Base-by-base conservation (phyloP, 192 early-diverging fungal species). In the Podila epicladia region DNA sequence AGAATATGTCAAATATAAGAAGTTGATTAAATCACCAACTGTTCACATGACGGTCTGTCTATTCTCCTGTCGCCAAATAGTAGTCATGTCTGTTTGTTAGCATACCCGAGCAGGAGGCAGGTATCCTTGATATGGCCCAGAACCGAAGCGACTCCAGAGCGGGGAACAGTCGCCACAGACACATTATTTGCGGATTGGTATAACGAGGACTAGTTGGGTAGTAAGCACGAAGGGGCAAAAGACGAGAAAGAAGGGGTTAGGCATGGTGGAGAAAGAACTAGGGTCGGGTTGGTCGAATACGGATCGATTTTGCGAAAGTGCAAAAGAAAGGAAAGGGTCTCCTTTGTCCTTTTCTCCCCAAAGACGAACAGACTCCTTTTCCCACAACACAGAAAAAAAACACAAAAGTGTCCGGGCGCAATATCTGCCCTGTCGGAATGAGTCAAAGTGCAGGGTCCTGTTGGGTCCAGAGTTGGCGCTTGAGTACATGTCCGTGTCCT, bases 61-160 rank as follows among this genome's bases (percentile, higher is more conserved):
- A 19, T 29, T 51, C 17, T 5, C 4, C 45, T 17, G 26, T n/a
- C 29, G 24, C 33, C 20, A 26, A 48, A 51, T 24, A n/a, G n/a
- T 1, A 24, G 24, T n/a, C 0, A 6, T 12, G 53, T 55, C 3
- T 24, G n/a, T 4, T 55, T 24, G 58, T 9, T 22, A 38, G 75
- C 67, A 59, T 86, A 87, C 86, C 78, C 72, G 24, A 88, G 73
- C 9, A 89, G 57, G 48, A 79, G 82, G 15, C 82, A 82, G 4
- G 86, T 88, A 41, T 87, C 87, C 22, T 85, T 76, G 70, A 91
- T 84, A 70, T 87, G 88, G 24, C 82, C 82, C 17, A 76, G 61
- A 12, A 89, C 49, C 19, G 83, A 78, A n/a, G 55, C 50, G 8
- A 66, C 29, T 66, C 82, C 67, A 19, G 66, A 71, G 11, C 70